Conservation (phyloP, 306 rosid species). For the Castanospermum australe region DNA sequence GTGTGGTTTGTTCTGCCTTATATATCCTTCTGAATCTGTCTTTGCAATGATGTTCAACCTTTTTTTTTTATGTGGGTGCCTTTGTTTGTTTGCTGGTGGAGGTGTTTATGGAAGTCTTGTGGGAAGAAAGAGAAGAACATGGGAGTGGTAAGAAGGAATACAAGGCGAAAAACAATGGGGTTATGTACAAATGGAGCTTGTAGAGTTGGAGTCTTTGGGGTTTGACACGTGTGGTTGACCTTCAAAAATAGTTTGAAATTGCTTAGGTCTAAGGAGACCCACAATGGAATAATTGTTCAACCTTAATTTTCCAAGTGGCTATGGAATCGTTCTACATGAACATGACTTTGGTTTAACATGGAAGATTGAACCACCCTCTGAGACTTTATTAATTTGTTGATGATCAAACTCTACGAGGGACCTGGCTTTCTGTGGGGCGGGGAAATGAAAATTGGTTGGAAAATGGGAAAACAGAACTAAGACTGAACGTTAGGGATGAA, state of each 20-base stretch:
- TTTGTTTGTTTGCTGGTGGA: background rate
- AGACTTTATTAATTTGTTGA: background rate
- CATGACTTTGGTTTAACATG: background rate
- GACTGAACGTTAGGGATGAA: too few species aligned
- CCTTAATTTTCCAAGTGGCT: background rate
- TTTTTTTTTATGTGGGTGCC: background rate
- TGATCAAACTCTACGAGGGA: too few species aligned
- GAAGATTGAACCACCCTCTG: background rate
- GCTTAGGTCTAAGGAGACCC: background rate
- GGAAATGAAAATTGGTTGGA: too few species aligned
- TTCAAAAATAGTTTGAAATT: background rate
- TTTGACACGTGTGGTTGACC: conserved; percentile 6
- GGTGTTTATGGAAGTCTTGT: background rate
- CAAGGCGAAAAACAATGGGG: conserved; percentile 24
- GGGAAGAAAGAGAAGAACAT: background rate
- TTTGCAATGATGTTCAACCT: background rate
- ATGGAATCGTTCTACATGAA: background rate
- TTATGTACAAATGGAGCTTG: conserved; percentile 2
- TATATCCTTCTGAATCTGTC: background rate
- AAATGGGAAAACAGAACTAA: background rate
- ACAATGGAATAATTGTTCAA: background rate
- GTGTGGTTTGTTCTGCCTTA: background rate
- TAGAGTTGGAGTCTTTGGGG: background rate
- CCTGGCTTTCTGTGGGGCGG: too few species aligned
- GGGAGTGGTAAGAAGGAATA: conserved; percentile 22